Evolutionary conservation across 2,329 filamentous ascomycete genomes (phyloP), one percentile per base, ranked within the genome.

Genomic region (Exophiala alcalophila): DNA sequence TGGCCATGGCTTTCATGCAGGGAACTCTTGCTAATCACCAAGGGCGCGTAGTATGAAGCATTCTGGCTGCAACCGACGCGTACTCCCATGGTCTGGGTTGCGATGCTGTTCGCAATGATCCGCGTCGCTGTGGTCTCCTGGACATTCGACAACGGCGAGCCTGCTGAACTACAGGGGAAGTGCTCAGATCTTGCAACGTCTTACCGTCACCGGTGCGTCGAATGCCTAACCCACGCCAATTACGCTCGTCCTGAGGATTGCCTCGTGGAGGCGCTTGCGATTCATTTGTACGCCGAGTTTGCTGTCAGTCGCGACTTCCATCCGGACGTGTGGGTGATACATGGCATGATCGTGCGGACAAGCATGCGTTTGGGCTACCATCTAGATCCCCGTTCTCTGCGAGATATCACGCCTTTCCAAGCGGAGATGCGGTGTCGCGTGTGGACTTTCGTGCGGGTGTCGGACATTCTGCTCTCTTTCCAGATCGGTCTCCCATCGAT

Each of bases 301-400:
- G 71, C 71, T 3, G 71, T 77, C 26, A 78, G 70, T 34, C 67
- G 71, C 57, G 80, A 83, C 50, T 69, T 78, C 1, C 77, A 82
- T 54, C 67, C 76, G 8, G 77, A 76, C 9, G 72, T 81, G 5
- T 72, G 81, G 64, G 69, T 83, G 18, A 66, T 81, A 47, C 72
- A 74, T 1, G 75, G 78, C 18, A 71, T 83, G 51, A 76, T 81
- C 49, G 72, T 77, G 16, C 71, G 79, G 18, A 57, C 83, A 29
- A 78, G 78, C 9, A 81, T 83, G 77, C 70, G 78, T 18, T 81
- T 81, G 76, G 80, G 80, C 18, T 76, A 81, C 49, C 80, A 83
- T 59, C 70, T 79, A 36, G 80, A 83, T 57, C 71, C 78, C 6
- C 76, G 70, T 21, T 72, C 74, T 50, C 81, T 79, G 54, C 67